Percentiles rank a stretch among this genome's conserved stretches.
Conservation (phyloP, 495 filamentous ascomycete species). For the Talaromyces wortmannii region DNA sequence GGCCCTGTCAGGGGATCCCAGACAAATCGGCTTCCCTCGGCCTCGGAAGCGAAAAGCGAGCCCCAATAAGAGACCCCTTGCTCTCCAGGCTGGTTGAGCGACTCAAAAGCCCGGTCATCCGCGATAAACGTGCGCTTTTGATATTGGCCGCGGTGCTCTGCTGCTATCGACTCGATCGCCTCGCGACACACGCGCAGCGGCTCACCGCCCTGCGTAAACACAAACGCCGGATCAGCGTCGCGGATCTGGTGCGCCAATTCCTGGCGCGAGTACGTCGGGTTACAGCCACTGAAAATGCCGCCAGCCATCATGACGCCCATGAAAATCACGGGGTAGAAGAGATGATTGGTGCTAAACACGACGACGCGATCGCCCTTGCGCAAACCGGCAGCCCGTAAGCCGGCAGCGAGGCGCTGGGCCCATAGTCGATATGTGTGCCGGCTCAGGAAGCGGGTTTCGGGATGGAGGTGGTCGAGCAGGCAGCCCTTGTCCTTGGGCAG, state of each 20-base stretch:
- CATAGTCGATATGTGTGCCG: conserved; percentile 57
- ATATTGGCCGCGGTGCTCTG: conserved; percentile 12
- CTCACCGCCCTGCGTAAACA: conserved; percentile 23
- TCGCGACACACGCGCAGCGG: conserved; percentile 7
- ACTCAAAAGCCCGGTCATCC: conserved; percentile 23
- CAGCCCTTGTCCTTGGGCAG: conserved; percentile 34
- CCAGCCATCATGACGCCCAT: conserved; percentile 69
- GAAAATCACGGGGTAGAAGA: conserved; percentile 69
- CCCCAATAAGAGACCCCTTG: conserved; percentile 15
- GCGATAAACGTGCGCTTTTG: conserved; percentile 23
- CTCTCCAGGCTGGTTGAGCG: conserved; percentile 18
- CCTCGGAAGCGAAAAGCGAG: conserved; percentile 18
- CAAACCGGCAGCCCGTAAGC: conserved; percentile 59
- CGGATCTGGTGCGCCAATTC: conserved; percentile 35
- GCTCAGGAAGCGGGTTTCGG: conserved; percentile 47
- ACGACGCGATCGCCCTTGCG: conserved; percentile 65
- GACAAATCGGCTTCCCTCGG: neutral
- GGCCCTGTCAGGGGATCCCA: conserved; percentile 25
- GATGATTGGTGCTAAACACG: conserved; percentile 61
- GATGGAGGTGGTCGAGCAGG: conserved; percentile 44
- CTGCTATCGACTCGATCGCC: conserved; percentile 11
- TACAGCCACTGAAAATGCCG: conserved; percentile 69
- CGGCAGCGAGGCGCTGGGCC: conserved; percentile 64
- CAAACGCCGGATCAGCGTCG: conserved; percentile 26
- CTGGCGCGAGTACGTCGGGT: conserved; percentile 24